phyloP scores from a whole-genome alignment of 2,329 filamentous ascomycete species.

The Helminthosporium solani region DNA sequence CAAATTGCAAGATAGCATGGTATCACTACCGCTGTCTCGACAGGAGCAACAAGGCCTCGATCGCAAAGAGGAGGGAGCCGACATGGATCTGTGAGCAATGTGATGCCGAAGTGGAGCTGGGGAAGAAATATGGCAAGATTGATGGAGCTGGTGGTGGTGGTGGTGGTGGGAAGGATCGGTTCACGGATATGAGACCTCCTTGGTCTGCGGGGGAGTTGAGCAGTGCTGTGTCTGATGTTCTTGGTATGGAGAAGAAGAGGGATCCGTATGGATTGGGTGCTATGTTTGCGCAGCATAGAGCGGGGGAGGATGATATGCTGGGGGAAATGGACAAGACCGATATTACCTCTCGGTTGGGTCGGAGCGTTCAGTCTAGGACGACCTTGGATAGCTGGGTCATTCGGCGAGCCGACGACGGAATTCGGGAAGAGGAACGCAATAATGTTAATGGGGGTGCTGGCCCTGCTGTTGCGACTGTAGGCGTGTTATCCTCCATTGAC shows the following conservation, averaged over 20 bases:
- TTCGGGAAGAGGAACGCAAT: neutral
- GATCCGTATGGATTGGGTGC: neutral
- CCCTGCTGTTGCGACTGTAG: too few relatives aligned
- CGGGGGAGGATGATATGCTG: too few relatives aligned
- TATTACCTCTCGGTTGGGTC: too few relatives aligned
- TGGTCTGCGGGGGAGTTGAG: neutral
- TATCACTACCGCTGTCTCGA: conserved; percentile 26
- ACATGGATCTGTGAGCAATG: conserved; percentile 2
- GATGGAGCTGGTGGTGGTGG: too few relatives aligned
- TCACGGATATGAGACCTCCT: too few relatives aligned
- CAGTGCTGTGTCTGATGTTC: neutral
- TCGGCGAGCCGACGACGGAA: neutral
- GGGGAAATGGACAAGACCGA: too few relatives aligned
- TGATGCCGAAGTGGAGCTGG: neutral
- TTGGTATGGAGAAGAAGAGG: neutral
- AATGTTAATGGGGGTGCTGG: neutral
- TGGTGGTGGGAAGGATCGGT: too few relatives aligned
- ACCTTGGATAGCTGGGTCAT: too few relatives aligned
- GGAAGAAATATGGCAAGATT: neutral
- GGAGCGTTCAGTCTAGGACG: too few relatives aligned
- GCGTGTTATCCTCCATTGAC: neutral
- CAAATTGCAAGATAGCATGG: conserved; percentile 16
- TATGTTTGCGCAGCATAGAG: neutral
- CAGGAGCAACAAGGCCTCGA: conserved; percentile 3
- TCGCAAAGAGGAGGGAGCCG: neutral